Conservation (phyloP, 2,329 filamentous ascomycete genomes). For the Trichoderma koningii region DNA sequence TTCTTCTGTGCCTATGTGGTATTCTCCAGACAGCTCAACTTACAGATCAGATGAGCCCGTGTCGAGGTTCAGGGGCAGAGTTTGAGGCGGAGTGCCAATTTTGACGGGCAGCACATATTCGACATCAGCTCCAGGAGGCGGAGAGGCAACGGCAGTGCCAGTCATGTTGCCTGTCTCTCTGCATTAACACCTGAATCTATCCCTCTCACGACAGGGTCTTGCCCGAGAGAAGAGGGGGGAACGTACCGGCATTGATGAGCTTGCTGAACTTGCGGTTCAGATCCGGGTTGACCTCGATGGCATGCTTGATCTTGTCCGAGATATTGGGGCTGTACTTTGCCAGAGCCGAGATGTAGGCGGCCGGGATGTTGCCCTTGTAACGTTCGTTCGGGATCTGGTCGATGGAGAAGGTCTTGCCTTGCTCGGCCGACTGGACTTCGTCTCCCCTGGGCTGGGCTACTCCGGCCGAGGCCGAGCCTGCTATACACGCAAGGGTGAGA, state of each 20-base stretch:
- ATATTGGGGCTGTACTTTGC: slow-evolving; percentile 43
- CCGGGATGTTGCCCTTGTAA: slow-evolving; percentile 39
- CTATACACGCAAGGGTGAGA: slow-evolving; percentile 14
- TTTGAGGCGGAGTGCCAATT: slow-evolving; percentile 60
- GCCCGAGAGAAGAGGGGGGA: background rate
- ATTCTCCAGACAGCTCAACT: slow-evolving; percentile 23
- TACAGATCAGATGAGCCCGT: slow-evolving; percentile 59
- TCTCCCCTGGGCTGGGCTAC: slow-evolving; percentile 2
- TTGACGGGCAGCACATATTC: slow-evolving; percentile 64
- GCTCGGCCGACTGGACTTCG: background rate
- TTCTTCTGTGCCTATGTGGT: background rate
- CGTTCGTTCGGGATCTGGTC: slow-evolving; percentile 40
- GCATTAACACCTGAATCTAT: background rate
- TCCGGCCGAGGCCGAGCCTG: slow-evolving; percentile 17
- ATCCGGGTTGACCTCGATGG: slow-evolving; percentile 32
- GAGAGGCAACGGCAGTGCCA: slow-evolving; percentile 35
- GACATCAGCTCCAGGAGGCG: slow-evolving; percentile 48
- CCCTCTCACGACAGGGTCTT: background rate
- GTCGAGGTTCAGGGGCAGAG: slow-evolving; percentile 68
- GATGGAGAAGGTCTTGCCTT: slow-evolving; percentile 35
- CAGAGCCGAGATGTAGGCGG: slow-evolving; percentile 39
- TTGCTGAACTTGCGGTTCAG: slow-evolving; percentile 34
- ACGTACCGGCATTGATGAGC: slow-evolving; percentile 23
- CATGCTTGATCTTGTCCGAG: slow-evolving; percentile 35
- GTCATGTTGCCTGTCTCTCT: slow-evolving; percentile 27